Evolutionary conservation across 805 yeast genomes (phyloP).

Genomic region (Scheffersomyces coipomensis): DNA sequence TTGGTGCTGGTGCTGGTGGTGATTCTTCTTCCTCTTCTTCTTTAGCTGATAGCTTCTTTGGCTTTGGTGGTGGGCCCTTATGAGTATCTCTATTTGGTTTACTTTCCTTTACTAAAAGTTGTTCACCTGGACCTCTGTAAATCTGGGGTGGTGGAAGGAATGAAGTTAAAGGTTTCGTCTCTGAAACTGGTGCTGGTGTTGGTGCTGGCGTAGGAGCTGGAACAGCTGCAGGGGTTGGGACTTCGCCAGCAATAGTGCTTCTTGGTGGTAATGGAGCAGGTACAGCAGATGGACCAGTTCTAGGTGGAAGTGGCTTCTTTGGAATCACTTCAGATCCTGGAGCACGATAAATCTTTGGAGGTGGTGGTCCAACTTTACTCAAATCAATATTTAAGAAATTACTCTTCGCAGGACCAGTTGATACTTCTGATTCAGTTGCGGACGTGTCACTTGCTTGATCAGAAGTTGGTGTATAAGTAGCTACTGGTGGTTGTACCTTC

Average conservation of each 20-base stretch:
- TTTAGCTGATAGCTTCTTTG: conserved; percentile 4
- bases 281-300: conserved; percentile 5
- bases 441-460: not conserved
- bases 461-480: conserved; percentile 1
- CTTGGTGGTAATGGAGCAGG: conserved; percentile 1
- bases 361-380: conserved; percentile 44
- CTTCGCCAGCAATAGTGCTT: not conserved
- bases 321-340: conserved; percentile 1
- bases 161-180: not conserved
- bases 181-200: not conserved
- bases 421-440: not conserved
- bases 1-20: conserved; percentile 3
- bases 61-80: conserved; percentile 7
- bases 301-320: not conserved
- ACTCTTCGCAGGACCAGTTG: conserved; percentile 8
- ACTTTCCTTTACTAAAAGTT: not conserved
- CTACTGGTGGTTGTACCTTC: not conserved
- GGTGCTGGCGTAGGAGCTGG: conserved; percentile 4
- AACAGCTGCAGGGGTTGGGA: conserved; percentile 4
- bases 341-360: conserved; percentile 26
- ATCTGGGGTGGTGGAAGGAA: conserved; percentile 16
- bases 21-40: not conserved
- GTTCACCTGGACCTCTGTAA: conserved; percentile 4
- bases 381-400: conserved; percentile 31
- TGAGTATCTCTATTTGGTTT: not conserved